Conservation (phyloP, 495 filamentous ascomycete species). For the Podospora sp. region DNA sequence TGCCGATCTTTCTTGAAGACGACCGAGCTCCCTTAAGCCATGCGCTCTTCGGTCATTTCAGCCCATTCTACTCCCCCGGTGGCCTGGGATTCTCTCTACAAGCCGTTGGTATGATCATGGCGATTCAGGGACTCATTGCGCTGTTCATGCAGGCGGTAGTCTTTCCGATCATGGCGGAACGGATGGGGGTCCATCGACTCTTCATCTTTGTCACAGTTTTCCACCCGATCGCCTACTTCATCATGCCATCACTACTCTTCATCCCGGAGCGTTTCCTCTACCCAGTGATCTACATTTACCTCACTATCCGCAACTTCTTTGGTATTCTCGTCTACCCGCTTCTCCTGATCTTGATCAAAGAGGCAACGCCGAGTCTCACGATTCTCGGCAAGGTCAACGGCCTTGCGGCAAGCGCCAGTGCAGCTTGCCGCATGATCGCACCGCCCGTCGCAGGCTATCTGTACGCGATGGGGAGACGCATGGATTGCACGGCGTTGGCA, state of each 20-base stretch:
- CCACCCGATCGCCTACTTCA: slow-evolving; percentile 75
- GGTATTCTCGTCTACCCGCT: slow-evolving; percentile 78
- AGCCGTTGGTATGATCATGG: slow-evolving; percentile 77
- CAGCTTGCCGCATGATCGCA: slow-evolving; percentile 73
- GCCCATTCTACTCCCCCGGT: slow-evolving; percentile 64
- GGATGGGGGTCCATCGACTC: slow-evolving; percentile 72
- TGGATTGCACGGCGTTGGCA: slow-evolving; percentile 72
- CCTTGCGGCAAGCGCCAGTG: slow-evolving; percentile 75
- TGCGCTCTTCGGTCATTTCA: slow-evolving; percentile 27
- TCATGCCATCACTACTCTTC: slow-evolving; percentile 69
- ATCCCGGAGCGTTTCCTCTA: slow-evolving; percentile 62
- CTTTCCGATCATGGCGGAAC: slow-evolving; percentile 71
- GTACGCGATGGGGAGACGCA: slow-evolving; percentile 66
- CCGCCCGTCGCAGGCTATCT: slow-evolving; percentile 75
- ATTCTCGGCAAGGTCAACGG: slow-evolving; percentile 80
- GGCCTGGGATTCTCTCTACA: slow-evolving; percentile 74
- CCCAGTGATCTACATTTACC: slow-evolving; percentile 70
- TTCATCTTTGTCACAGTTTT: slow-evolving; percentile 73
- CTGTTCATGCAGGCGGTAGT: slow-evolving; percentile 76
- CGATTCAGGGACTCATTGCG: slow-evolving; percentile 75
- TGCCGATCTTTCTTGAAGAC: slow-evolving; percentile 85
- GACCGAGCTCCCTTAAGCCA: slow-evolving; percentile 41
- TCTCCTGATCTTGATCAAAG: slow-evolving; percentile 81
- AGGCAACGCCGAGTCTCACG: slow-evolving; percentile 68
- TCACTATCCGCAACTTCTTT: slow-evolving; percentile 72